Conservation (phyloP, 306 rosid species). For the Abrus pulchellus region DNA sequence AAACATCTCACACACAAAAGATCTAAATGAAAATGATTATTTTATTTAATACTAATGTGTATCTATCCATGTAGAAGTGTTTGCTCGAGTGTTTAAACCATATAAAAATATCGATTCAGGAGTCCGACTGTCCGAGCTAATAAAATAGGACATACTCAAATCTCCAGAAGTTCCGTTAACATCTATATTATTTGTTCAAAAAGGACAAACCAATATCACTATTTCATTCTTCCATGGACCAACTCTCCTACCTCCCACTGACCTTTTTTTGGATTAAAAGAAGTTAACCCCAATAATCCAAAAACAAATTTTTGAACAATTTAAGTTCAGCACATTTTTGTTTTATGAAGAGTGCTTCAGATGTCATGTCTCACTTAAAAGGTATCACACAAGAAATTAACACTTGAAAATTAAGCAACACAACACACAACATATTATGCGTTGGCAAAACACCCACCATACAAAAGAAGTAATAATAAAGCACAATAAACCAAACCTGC, state of each 20-base stretch:
- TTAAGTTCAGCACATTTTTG: background rate
- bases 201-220: constrained; percentile 13
- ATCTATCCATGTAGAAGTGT: no score
- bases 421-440: background rate
- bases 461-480: constrained; percentile 23
- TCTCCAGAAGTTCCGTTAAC: background rate
- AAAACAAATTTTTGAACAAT: constrained; percentile 20
- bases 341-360: constrained; percentile 13
- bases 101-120: no score
- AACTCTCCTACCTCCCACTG: background rate
- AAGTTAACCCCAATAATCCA: background rate
- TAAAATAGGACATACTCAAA: constrained; percentile 11
- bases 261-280: background rate
- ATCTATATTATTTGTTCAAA: constrained; percentile 20
- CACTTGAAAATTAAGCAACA: constrained; percentile 4
- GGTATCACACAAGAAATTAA: constrained; percentile 1
- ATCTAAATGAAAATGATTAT: no score
- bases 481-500: constrained; percentile 62
- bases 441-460: constrained; percentile 27
- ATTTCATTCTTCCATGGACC: constrained; percentile 20
- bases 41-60: no score
- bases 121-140: no score
- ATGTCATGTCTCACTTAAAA: constrained; percentile 20
- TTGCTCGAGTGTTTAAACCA: no score
- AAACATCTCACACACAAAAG: no score